A percentile compares a stretch with the other conserved stretches of the same genome.
These are phyloP conservation scores for Lathyrus tuberosus DNA, from an alignment of 306 rosid species.

Conservation along the genomic window DNA sequence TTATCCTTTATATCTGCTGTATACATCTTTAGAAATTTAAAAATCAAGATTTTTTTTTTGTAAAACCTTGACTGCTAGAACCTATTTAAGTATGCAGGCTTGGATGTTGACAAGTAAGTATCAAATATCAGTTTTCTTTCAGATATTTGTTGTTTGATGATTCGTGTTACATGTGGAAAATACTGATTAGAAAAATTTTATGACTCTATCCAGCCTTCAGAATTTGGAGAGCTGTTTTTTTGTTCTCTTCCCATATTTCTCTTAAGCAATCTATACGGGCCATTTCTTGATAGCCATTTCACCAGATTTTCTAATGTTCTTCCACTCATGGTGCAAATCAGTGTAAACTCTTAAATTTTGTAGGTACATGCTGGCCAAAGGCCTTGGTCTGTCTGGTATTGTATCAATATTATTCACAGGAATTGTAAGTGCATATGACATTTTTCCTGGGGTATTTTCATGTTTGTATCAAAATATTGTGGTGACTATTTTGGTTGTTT, in stretches of 20 bases:
- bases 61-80: too few relatives aligned
- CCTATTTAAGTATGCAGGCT: too few relatives aligned
- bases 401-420: constrained; percentile 97
- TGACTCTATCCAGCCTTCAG: constrained; percentile 75
- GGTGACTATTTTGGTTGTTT: constrained; percentile 34
- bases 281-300: constrained; percentile 26
- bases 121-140: too few relatives aligned
- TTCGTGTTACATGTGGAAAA: constrained; percentile 30
- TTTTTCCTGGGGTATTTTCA: constrained; percentile 25
- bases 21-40: too few relatives aligned
- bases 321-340: constrained; percentile 33
- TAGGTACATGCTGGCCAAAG: constrained; percentile 99
- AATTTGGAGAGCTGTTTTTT: constrained; percentile 96
- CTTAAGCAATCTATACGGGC: constrained; percentile 63
- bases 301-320: constrained; percentile 5
- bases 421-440: constrained; percentile 64
- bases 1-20: too few relatives aligned
- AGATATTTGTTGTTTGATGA: too few relatives aligned
- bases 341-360: constrained; percentile 27
- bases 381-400: constrained; percentile 93
- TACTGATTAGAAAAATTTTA: constrained; percentile 38
- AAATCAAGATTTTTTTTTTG: too few relatives aligned
- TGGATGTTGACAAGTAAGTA: too few relatives aligned
- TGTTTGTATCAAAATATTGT: constrained; percentile 27
- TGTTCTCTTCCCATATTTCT: constrained; percentile 98